phyloP scores from a whole-genome alignment of 2,329 filamentous ascomycete genomes.

The Fusarium sarcochroum region DNA sequence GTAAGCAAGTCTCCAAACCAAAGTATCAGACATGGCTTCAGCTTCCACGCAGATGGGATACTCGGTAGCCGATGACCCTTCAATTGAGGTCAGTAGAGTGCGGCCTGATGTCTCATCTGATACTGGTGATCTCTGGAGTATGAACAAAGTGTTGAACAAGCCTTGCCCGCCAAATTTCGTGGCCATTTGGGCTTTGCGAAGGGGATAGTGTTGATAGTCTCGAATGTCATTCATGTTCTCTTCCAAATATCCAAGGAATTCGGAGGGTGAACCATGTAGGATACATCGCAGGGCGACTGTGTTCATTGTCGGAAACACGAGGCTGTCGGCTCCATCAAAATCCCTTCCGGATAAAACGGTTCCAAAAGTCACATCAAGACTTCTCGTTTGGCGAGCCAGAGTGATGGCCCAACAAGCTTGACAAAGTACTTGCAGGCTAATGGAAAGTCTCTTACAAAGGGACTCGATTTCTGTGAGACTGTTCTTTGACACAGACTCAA shows the following conservation, averaged over 20 bases:
- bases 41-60: constrained; percentile 88
- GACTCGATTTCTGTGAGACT: constrained; percentile 48
- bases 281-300: constrained; percentile 82
- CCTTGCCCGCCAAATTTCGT: constrained; percentile 53
- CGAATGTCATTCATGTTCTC: constrained; percentile 75
- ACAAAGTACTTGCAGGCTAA: constrained; percentile 83
- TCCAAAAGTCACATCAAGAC: constrained; percentile 85
- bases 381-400: constrained; percentile 72
- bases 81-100: constrained; percentile 72
- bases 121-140: constrained; percentile 62
- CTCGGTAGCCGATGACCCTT: constrained; percentile 77
- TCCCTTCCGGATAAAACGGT: constrained; percentile 89
- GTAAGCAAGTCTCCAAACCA: constrained; percentile 82
- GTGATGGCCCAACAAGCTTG: constrained; percentile 83
- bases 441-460: constrained; percentile 75
- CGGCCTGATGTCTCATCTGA: not conserved
- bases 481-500: constrained; percentile 29
- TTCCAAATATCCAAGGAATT: constrained; percentile 82
- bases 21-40: constrained; percentile 68
- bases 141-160: constrained; percentile 70
- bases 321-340: constrained; percentile 73
- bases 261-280: constrained; percentile 74
- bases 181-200: constrained; percentile 75
- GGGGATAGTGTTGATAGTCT: constrained; percentile 82
- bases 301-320: constrained; percentile 94